phyloP scores from a whole-genome alignment of 371 early-diverging fungal genomes.

The Rhizopus arrhizus region DNA sequence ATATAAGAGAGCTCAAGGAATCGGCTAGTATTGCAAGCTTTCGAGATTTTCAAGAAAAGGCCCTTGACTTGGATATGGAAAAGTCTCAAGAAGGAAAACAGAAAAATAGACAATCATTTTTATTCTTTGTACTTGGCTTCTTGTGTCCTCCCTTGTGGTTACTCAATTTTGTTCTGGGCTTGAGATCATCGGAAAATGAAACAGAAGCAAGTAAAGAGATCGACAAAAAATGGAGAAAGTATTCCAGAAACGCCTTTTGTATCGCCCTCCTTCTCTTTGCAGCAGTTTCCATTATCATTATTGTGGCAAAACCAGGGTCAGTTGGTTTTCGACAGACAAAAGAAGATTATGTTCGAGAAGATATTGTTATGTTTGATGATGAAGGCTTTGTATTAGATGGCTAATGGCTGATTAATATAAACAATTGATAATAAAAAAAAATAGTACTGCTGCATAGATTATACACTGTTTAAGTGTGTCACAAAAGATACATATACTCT shows the following conservation, averaged over 20 bases:
- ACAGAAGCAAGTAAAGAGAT: constrained; percentile 10
- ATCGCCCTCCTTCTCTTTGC: constrained; percentile 1
- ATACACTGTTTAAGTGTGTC: not conserved
- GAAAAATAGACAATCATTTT: constrained; percentile 29
- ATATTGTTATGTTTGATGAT: not conserved
- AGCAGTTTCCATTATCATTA: not conserved
- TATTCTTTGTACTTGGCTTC: constrained; percentile 34
- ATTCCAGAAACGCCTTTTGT: constrained; percentile 22
- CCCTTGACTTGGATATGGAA: not conserved
- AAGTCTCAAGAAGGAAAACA: constrained; percentile 6
- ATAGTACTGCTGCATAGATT: not conserved
- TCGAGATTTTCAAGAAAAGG: constrained; percentile 5
- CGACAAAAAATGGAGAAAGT: constrained; percentile 26
- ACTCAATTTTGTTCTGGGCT: constrained; percentile 24
- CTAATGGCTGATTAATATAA: not conserved
- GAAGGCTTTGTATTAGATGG: not conserved
- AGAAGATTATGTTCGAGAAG: not conserved
- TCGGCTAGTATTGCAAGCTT: not conserved
- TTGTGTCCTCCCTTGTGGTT: constrained; percentile 37
- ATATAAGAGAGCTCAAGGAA: not conserved
- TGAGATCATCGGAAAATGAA: constrained; percentile 2
- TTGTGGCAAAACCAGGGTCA: not conserved
- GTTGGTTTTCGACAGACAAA: not conserved
- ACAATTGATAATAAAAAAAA: not conserved
- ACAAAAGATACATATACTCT: not conserved